Evolutionary conservation across 257 asterid species (phyloP).

Genomic region (Solanum rostratum): DNA sequence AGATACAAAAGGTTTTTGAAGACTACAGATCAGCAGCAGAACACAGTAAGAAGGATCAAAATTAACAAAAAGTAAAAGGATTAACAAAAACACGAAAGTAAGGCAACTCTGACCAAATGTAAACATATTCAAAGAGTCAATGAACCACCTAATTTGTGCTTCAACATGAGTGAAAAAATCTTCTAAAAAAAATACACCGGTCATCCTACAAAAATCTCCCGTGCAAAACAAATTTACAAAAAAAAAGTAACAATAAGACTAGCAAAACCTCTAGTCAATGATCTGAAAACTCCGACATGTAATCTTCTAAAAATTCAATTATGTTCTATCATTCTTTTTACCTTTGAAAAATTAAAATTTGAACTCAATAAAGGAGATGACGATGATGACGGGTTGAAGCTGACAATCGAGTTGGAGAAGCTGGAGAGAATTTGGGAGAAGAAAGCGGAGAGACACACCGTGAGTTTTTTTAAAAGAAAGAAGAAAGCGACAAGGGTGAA

Average conservation of each 20-base stretch:
- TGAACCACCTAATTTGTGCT: background rate
- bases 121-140: background rate
- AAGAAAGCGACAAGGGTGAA: too few relatives aligned
- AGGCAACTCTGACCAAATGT: background rate
- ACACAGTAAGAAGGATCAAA: background rate
- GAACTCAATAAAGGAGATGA: too few relatives aligned
- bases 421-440: too few relatives aligned
- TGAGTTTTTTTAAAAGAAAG: too few relatives aligned
- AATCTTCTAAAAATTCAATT: too few relatives aligned
- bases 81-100: background rate
- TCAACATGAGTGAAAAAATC: background rate
- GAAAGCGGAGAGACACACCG: too few relatives aligned
- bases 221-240: background rate
- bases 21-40: background rate
- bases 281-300: background rate
- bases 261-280: background rate
- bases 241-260: background rate
- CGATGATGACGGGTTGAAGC: too few relatives aligned
- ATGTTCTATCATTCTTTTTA: too few relatives aligned
- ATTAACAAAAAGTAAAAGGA: background rate
- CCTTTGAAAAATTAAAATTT: too few relatives aligned
- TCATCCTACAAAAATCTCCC: background rate
- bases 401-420: too few relatives aligned
- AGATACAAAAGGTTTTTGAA: too few relatives aligned
- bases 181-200: background rate